A percentile compares a stretch with the other conserved stretches of the same genome.
These are phyloP conservation scores for Saccharum hybrid DNA, from an alignment of 202 grass and related monocot genomes.

Conservation along the genomic window DNA sequence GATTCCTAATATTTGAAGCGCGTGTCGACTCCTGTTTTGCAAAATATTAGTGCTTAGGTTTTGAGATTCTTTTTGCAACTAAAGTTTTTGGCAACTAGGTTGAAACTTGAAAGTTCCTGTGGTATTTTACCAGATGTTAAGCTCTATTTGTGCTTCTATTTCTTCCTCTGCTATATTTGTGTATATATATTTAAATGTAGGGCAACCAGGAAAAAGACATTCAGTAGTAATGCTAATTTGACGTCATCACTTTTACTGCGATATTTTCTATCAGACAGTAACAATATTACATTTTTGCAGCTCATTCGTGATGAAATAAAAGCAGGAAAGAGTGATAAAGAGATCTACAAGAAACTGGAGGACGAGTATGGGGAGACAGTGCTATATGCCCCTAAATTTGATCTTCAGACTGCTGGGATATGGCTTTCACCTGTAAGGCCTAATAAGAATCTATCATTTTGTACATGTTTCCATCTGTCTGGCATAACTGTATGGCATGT, in stretches of 20 bases:
- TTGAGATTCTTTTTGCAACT: too few species aligned
- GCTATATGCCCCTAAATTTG: conserved; percentile 89
- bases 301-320: conserved; percentile 84
- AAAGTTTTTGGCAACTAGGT: too few species aligned
- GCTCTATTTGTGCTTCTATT: too few species aligned
- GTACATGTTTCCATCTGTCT: conserved; percentile 17
- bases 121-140: too few species aligned
- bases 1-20: too few species aligned
- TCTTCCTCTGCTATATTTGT: too few species aligned
- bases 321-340: conserved; percentile 79
- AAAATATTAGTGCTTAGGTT: too few species aligned
- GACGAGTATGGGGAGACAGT: conserved; percentile 81
- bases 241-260: not conserved
- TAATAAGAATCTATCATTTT: not conserved
- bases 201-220: not conserved
- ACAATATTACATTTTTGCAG: conserved; percentile 50
- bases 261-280: conserved; percentile 6
- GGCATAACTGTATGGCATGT: not conserved
- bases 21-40: too few species aligned
- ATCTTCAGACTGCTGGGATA: conserved; percentile 88
- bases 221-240: not conserved
- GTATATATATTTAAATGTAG: not conserved
- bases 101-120: too few species aligned
- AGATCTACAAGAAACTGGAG: conserved; percentile 79
- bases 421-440: conserved; percentile 86